Evolutionary conservation across 345 rosid genomes (phyloP), one percentile per base, ranked within the genome.

Genomic region (Hibiscus mutabilis): DNA sequence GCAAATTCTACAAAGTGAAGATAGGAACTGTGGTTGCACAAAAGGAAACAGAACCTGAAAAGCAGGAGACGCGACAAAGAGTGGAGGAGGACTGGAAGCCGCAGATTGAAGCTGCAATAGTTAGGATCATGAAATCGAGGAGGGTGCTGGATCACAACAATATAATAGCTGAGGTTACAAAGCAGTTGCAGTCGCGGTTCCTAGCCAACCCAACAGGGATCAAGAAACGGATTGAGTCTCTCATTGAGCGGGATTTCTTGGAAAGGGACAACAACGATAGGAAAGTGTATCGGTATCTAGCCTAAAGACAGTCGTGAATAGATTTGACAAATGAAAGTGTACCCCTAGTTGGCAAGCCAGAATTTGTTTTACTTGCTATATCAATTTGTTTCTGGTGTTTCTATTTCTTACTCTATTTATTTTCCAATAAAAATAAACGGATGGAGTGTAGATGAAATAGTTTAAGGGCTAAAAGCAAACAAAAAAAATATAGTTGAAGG

Each of bases 61-160:
- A 92, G 80, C 97, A 86, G 82, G 99, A 95, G 86, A 95, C 99
- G 12, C 82, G 99, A 62, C 97, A 92, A 76, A 89, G 99, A 77
- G 99, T 95, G 71, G 99, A 95, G 79, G 98, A 95, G 82, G 99
- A 95, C 74, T 84, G 99, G 85, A 92, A 92, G 80, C 97, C 97
- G 4, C 98, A 92, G 84, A 95, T 95, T 22, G 99, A 95, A 86
- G 99, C 99, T 6, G 98, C 99, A n/a, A 82, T 95, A 15, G 99
- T 95, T 73, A 86, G 99, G 84, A 90, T 95, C 81, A 95, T 95
- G 99, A 95, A 95, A 80, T 92, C 99, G 2, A 87, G 99, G 78
- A 92, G 87, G 81, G 89, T 90, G 51, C 81, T 92, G 64, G 98
- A 92, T 85, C 99, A 95, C 81, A 92, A 95, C 85, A 92, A 95